Evolutionary conservation across 2,329 filamentous ascomycete genomes (phyloP).

Genomic region (Fusarium piperis): DNA sequence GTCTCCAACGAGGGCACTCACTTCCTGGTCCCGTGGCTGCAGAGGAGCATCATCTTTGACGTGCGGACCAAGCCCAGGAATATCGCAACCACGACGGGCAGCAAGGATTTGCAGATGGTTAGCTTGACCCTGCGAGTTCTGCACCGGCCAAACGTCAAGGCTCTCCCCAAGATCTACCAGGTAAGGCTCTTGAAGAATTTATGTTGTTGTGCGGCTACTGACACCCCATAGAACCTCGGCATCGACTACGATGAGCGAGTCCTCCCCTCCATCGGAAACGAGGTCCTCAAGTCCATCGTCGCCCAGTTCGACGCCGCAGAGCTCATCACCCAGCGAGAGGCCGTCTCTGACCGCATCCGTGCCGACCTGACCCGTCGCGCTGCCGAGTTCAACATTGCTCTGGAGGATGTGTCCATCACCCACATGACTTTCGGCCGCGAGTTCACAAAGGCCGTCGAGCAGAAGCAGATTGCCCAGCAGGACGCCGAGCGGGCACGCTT

Average conservation of each 20-base stretch:
- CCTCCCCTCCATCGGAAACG: conserved; percentile 97
- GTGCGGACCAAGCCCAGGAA: conserved; percentile 97
- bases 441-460: conserved; percentile 98
- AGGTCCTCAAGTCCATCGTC: conserved; percentile 98
- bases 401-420: conserved; percentile 98
- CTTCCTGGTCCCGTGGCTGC: conserved; percentile 95
- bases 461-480: conserved; percentile 99
- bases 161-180: conserved; percentile 98
- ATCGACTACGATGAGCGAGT: conserved; percentile 99
- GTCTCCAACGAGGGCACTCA: conserved; percentile 97
- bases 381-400: conserved; percentile 97
- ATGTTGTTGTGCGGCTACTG: conserved; percentile 4
- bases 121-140: conserved; percentile 96
- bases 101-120: conserved; percentile 99
- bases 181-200: conserved; percentile 57
- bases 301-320: conserved; percentile 99
- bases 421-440: conserved; percentile 99
- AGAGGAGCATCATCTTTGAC: conserved; percentile 94
- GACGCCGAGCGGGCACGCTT: conserved; percentile 97
- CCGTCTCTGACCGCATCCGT: conserved; percentile 94
- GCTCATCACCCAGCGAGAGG: conserved; percentile 98
- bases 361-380: conserved; percentile 91
- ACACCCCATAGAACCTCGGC: conserved; percentile 79
- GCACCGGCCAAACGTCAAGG: conserved; percentile 92
- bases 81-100: conserved; percentile 96